Evolutionary conservation across 2,329 filamentous ascomycete species (phyloP).

Genomic region (Beauveria sp.): DNA sequence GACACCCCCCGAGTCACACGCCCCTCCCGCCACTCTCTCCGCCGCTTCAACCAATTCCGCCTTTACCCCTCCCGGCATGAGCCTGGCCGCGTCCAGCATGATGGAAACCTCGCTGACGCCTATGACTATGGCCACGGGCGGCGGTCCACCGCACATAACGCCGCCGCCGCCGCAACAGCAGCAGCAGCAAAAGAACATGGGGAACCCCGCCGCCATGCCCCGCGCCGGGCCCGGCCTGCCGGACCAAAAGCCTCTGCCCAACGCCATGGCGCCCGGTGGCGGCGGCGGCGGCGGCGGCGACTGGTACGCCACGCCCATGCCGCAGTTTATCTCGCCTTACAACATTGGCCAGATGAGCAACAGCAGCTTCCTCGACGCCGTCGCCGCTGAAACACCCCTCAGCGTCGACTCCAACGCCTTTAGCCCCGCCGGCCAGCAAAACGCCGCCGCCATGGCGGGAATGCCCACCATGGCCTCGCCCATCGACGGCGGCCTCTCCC

Average conservation of each 20-base stretch:
- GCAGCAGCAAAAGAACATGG: conserved; percentile 17
- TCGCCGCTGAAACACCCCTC: conserved; percentile 19
- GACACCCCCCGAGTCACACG: conserved; percentile 38
- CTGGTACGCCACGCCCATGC: conserved; percentile 44
- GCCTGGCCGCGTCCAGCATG: conserved; percentile 29
- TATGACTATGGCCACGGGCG: neutral
- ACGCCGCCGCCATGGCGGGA: conserved; percentile 15
- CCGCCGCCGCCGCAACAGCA: conserved; percentile 15
- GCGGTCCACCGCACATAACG: conserved; percentile 20
- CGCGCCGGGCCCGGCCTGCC: conserved; percentile 26
- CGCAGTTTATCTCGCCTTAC: conserved; percentile 47
- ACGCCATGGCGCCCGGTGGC: conserved; percentile 26
- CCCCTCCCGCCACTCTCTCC: conserved; percentile 20
- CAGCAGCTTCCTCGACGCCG: conserved; percentile 30
- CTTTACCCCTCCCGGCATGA: conserved; percentile 27
- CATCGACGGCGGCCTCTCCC: conserved; percentile 9
- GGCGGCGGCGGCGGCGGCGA: conserved; percentile 27
- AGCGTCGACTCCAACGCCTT: conserved; percentile 23
- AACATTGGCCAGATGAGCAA: conserved; percentile 35
- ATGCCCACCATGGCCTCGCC: conserved; percentile 21
- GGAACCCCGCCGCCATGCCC: conserved; percentile 34
- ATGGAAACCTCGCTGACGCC: neutral
- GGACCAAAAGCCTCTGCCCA: conserved; percentile 37
- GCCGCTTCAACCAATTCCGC: conserved; percentile 24
- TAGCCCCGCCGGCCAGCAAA: conserved; percentile 19